A percentile compares a stretch with the other conserved stretches of the same genome.
phyloP scores from a whole-genome alignment of 768 basidiomycete genomes.

The Russula emetica region DNA sequence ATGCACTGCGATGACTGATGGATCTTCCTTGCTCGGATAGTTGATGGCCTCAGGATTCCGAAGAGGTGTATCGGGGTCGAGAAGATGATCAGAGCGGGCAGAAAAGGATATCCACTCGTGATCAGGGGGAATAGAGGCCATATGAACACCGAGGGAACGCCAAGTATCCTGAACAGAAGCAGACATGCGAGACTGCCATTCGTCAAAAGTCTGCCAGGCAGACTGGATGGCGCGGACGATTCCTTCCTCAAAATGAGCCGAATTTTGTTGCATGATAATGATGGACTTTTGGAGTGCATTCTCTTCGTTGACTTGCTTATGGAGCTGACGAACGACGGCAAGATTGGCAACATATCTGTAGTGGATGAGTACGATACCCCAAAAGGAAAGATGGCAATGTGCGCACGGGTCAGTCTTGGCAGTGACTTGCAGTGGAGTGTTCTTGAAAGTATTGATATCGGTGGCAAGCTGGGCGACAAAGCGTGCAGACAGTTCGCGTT shows the following conservation, averaged over 20 bases:
- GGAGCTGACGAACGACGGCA: slow-evolving; percentile 72
- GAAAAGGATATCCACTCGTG: slow-evolving; percentile 96
- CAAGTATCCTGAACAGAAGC: slow-evolving; percentile 70
- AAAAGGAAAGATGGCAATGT: slow-evolving; percentile 31
- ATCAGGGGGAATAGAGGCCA: slow-evolving; percentile 79
- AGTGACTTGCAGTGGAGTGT: slow-evolving; percentile 84
- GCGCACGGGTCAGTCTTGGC: slow-evolving; percentile 80
- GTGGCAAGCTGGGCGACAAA: slow-evolving; percentile 84
- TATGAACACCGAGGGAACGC: slow-evolving; percentile 61
- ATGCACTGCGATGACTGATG: slow-evolving; percentile 80
- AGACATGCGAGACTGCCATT: slow-evolving; percentile 84
- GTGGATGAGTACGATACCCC: background rate
- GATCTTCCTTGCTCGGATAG: slow-evolving; percentile 91
- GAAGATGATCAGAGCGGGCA: slow-evolving; percentile 86
- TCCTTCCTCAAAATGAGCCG: slow-evolving; percentile 94
- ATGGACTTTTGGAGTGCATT: slow-evolving; percentile 97
- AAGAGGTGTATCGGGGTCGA: slow-evolving; percentile 95
- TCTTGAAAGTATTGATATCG: slow-evolving; percentile 87
- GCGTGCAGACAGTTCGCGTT: slow-evolving; percentile 82
- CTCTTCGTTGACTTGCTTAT: slow-evolving; percentile 93
- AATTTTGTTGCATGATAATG: slow-evolving; percentile 97
- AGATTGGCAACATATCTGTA: slow-evolving; percentile 62
- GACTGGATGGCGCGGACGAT: slow-evolving; percentile 94
- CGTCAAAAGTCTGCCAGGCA: slow-evolving; percentile 95
- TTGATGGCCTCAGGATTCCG: slow-evolving; percentile 69